These are phyloP conservation scores for Agrostemma githago DNA, from an alignment of 148 eudicot genomes.

Conservation along the genomic window DNA sequence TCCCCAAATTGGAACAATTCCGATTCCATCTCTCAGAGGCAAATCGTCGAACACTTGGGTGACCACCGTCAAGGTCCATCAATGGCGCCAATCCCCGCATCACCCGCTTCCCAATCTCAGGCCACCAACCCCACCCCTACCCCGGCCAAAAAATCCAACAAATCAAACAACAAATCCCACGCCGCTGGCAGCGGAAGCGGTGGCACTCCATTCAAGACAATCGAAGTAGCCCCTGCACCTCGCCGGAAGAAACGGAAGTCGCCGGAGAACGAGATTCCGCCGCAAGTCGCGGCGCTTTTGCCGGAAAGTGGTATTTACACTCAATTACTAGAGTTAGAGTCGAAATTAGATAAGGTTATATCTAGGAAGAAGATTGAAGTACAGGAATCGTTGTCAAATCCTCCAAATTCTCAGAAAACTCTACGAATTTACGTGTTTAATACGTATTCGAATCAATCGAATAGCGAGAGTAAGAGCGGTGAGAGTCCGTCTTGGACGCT, in stretches of 20 bases:
- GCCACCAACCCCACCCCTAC: constrained; percentile 31
- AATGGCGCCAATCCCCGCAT: not conserved
- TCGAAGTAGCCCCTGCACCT: constrained; percentile 89
- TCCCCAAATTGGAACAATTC: no score
- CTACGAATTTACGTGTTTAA: constrained; percentile 78
- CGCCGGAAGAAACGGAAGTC: constrained; percentile 64
- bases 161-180: constrained; percentile 9
- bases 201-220: constrained; percentile 60
- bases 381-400: constrained; percentile 54
- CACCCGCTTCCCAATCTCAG: not conserved
- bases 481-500: constrained; percentile 86
- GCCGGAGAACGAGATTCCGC: constrained; percentile 59
- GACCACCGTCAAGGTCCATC: not conserved
- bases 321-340: constrained; percentile 68
- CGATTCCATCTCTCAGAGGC: not conserved
- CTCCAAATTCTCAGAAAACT: constrained; percentile 54
- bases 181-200: constrained; percentile 11
- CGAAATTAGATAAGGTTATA: constrained; percentile 71
- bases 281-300: constrained; percentile 58
- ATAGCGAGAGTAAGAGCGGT: constrained; percentile 31
- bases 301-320: constrained; percentile 82
- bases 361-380: constrained; percentile 65
- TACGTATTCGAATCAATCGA: constrained; percentile 63
- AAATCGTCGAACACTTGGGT: not conserved
- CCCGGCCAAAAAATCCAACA: constrained; percentile 39